Percentiles rank a stretch among this genome's conserved stretches.
These are phyloP conservation scores for Prunus yedoensis DNA, from an alignment of 331 rosid genomes.

Conservation along the genomic window DNA sequence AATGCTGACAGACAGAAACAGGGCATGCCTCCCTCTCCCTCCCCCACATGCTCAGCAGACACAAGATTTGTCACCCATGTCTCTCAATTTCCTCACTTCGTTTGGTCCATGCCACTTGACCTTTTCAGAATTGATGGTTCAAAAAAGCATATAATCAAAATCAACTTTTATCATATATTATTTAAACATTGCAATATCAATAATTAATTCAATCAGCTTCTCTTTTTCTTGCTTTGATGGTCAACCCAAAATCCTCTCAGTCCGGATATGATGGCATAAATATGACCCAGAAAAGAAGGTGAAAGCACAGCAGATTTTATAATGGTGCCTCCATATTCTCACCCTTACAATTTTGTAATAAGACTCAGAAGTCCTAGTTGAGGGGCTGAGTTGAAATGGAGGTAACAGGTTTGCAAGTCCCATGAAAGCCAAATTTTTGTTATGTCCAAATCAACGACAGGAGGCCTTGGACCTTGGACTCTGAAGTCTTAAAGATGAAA, in stretches of 20 bases:
- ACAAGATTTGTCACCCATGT: constrained; percentile 36
- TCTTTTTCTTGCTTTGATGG: constrained; percentile 14
- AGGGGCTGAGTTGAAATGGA: no score
- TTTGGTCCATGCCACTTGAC: background rate
- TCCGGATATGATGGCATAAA: constrained; percentile 3
- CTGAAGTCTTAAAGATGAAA: no score
- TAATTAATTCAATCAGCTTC: constrained; percentile 14
- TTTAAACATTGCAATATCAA: background rate
- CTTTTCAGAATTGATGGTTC: constrained; percentile 23
- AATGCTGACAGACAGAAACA: constrained; percentile 41
- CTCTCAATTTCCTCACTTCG: constrained; percentile 18
- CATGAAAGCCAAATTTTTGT: no score
- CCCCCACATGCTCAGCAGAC: constrained; percentile 48
- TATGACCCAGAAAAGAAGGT: background rate
- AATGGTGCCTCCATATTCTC: background rate
- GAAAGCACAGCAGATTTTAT: background rate
- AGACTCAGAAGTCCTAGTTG: no score
- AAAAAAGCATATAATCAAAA: constrained; percentile 9
- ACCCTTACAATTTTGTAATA: background rate
- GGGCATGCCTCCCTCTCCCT: constrained; percentile 42
- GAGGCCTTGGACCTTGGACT: no score
- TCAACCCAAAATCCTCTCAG: constrained; percentile 6
- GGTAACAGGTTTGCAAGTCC: no score
- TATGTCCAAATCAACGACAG: no score
- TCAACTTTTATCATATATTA: background rate